A percentile compares a stretch with the other conserved stretches of the same genome.
Conservation (phyloP, 2,329 filamentous ascomycete genomes). For the Neonectria magnoliae region DNA sequence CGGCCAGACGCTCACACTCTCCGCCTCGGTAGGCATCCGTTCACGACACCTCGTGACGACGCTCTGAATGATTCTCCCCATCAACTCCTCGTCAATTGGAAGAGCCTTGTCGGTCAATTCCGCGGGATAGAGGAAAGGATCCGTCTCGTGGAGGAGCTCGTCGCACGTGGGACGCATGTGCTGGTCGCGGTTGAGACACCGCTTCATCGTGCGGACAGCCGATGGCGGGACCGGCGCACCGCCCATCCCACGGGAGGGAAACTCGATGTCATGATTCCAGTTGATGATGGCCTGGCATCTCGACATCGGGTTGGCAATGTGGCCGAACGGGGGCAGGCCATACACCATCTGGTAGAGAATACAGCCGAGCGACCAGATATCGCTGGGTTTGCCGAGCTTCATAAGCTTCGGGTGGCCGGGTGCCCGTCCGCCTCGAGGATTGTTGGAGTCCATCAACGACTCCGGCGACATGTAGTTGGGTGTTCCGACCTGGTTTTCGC, state of each 20-base stretch:
- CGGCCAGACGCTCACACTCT: conserved; percentile 66
- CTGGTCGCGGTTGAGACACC: conserved; percentile 71
- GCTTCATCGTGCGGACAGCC: conserved; percentile 69
- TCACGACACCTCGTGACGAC: conserved; percentile 69
- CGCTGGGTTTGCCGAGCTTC: conserved; percentile 94
- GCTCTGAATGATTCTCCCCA: conserved; percentile 70
- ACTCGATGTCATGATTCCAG: conserved; percentile 77
- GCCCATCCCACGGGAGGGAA: conserved; percentile 74
- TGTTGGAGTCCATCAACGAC: conserved; percentile 88
- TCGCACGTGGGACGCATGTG: conserved; percentile 71
- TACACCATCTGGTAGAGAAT: conserved; percentile 99
- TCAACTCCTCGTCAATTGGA: conserved; percentile 70
- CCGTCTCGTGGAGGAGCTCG: conserved; percentile 66
- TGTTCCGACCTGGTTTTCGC: conserved; percentile 93
- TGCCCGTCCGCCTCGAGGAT: conserved; percentile 58
- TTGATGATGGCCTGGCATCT: conserved; percentile 89
- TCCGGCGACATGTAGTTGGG: conserved; percentile 99
- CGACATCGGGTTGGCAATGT: conserved; percentile 87
- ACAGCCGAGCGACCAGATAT: conserved; percentile 96
- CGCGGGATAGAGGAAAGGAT: conserved; percentile 72
- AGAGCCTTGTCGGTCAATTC: conserved; percentile 65
- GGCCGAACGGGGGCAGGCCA: conserved; percentile 92
- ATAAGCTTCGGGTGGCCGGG: conserved; percentile 75
- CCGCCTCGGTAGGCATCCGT: conserved; percentile 66
- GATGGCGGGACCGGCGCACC: conserved; percentile 67